A percentile compares a stretch with the other conserved stretches of the same genome.
These are phyloP conservation scores for Biscogniauxia sp. DNA, from an alignment of 2,329 filamentous ascomycete species.

Conservation along the genomic window DNA sequence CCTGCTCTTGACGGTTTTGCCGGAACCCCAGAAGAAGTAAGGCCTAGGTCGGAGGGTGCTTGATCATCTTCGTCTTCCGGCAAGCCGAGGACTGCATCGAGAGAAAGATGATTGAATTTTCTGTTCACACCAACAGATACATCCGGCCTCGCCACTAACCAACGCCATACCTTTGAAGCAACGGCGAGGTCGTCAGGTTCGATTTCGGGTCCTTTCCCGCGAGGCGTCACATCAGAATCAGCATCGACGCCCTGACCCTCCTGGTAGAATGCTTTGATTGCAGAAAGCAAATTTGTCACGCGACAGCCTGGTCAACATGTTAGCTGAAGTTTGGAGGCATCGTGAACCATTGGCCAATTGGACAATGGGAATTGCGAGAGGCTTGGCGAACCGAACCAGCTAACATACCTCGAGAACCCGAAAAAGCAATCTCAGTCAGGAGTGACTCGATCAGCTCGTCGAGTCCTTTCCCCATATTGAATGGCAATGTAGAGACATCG, in stretches of 20 bases:
- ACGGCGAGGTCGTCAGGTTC: slow-evolving; percentile 31
- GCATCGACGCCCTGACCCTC: not conserved
- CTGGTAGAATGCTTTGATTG: slow-evolving; percentile 28
- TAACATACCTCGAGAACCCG: slow-evolving; percentile 40
- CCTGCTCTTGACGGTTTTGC: slow-evolving; percentile 2
- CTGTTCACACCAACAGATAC: slow-evolving; percentile 38
- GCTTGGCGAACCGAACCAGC: not conserved
- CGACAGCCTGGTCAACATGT: slow-evolving; percentile 27
- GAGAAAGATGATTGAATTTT: slow-evolving; percentile 36
- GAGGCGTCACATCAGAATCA: not conserved
- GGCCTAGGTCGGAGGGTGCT: not conserved
- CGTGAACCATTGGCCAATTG: slow-evolving; percentile 2
- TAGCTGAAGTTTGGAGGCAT: slow-evolving; percentile 6
- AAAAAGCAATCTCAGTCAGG: slow-evolving; percentile 43
- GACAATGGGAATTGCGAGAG: not conserved
- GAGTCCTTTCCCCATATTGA: slow-evolving; percentile 39
- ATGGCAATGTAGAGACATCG: slow-evolving; percentile 19
- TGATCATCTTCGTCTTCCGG: slow-evolving; percentile 30
- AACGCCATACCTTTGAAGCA: slow-evolving; percentile 42
- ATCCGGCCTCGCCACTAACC: slow-evolving; percentile 39
- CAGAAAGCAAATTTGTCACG: slow-evolving; percentile 24
- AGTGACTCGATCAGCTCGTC: slow-evolving; percentile 46
- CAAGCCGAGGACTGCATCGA: slow-evolving; percentile 40
- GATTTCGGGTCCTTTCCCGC: not conserved
- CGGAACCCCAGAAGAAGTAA: not conserved